Evolutionary conservation across 2,329 filamentous ascomycete genomes (phyloP), one percentile per base, ranked within the genome.

Genomic region (Ophiostoma fasciatum): DNA sequence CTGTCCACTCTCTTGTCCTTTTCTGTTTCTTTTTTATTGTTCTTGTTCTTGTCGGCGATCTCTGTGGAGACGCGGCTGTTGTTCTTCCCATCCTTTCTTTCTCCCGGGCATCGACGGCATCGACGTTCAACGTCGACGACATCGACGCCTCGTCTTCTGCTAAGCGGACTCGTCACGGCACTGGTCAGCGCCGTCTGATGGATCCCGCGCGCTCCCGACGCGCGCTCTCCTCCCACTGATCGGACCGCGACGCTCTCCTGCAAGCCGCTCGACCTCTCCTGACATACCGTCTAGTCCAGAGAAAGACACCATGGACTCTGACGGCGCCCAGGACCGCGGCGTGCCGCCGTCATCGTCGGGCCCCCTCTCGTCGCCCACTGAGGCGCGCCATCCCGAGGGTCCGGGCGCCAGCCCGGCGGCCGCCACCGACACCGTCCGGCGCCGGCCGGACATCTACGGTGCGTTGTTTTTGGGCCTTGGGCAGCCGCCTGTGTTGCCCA

Each of bases 401-500:
- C 37, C 25, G 21, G 23, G 10, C 37, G 33, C 4, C 33, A 28
- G n/a, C 21, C 28, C 14, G 19, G 33, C 6, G 13, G 22, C 22
- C 7, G 22, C 71, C 15, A 66, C 65, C 17, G 73, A 76, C 38
- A 75, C 72, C 13, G 59, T 74, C 45, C 65, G 74, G 45, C 63
- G 68, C 46, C 63, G 68, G 45, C 61, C 67, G 38, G 72, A 77
- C 45, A 46, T 46, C 23, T 76, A 76, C 56, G 73, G 73, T 78
- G 57, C 40, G 63, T 57, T 23, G 20, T 28, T 15, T 23, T 35
- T 21, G 20, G 17, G 10, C 19, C 15, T 29, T 28, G 23, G 5
- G 20, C 5, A 15, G 27, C 27, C 10, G 5, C 19, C 19, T 29
- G 18, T 23, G n/a, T n/a, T n/a, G n/a, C n/a, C n/a, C n/a, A n/a